A percentile compares a stretch with the other conserved stretches of the same genome.
phyloP scores from a whole-genome alignment of 345 rosid genomes.

The Hevea brasiliensis region DNA sequence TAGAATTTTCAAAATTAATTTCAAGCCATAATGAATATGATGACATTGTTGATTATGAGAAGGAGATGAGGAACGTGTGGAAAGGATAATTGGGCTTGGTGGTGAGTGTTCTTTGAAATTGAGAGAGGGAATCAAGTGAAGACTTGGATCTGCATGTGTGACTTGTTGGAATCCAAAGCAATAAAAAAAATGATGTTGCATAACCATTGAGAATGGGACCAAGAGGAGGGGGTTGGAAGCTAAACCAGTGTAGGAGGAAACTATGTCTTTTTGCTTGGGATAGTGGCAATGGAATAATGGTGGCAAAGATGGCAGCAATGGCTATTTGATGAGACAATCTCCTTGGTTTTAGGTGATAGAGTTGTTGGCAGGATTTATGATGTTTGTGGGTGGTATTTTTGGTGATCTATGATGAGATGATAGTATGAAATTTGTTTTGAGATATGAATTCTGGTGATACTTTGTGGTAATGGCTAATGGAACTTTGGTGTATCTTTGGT shows the following conservation, averaged over 20 bases:
- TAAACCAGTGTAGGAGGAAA: neutral
- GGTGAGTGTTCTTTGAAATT: neutral
- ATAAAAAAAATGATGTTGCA: neutral
- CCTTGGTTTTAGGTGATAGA: neutral
- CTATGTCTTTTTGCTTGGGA: neutral
- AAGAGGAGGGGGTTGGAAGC: neutral
- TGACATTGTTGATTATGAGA: neutral
- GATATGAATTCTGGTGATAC: neutral
- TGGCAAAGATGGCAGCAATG: neutral
- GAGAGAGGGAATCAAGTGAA: neutral
- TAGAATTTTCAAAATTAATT: neutral
- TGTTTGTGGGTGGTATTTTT: neutral
- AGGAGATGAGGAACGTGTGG: neutral
- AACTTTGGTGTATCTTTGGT: neutral
- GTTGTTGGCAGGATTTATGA: neutral
- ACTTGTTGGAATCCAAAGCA: neutral
- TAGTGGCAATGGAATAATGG: neutral
- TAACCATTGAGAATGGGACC: neutral
- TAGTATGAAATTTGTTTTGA: too few species aligned
- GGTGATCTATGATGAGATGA: neutral
- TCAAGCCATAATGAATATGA: neutral
- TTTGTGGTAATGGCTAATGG: neutral
- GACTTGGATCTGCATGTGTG: neutral
- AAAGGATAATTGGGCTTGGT: neutral
- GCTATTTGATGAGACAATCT: neutral